Percentiles rank a stretch among this genome's conserved stretches.
These are phyloP conservation scores for Backusella australiensis DNA, from an alignment of 192 early-diverging fungal genomes.

Conservation along the genomic window DNA sequence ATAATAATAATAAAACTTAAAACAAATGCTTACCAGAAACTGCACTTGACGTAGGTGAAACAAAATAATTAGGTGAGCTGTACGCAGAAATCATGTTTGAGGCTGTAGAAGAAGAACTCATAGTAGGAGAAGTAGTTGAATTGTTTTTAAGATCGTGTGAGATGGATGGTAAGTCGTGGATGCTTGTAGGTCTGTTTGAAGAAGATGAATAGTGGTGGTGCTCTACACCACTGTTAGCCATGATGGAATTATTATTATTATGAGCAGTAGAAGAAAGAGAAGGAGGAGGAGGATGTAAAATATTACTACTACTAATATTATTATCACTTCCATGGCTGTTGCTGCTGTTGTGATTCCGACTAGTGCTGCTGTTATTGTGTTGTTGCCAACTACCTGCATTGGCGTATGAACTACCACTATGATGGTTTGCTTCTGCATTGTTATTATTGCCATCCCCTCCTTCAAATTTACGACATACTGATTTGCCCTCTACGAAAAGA, in stretches of 20 bases:
- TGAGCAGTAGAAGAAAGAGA: conserved; percentile 8
- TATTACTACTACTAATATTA: conserved; percentile 6
- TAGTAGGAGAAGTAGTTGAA: neutral
- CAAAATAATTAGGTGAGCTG: conserved; percentile 14
- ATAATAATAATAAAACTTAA: neutral
- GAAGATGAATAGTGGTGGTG: conserved; percentile 4
- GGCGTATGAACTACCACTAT: conserved; percentile 12
- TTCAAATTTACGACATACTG: neutral
- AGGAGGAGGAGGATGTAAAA: neutral
- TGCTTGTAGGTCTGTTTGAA: conserved; percentile 8
- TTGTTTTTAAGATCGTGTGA: neutral
- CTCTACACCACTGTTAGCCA: conserved; percentile 5
- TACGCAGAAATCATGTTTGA: conserved; percentile 13
- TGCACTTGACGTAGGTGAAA: conserved; percentile 4
- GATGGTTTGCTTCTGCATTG: neutral
- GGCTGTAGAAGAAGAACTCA: conserved; percentile 10
- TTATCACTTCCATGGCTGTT: conserved; percentile 7
- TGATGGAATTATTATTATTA: neutral
- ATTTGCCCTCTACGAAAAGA: neutral
- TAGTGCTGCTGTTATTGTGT: conserved; percentile 12
- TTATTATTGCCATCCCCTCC: conserved; percentile 2
- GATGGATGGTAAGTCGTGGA: conserved; percentile 10
- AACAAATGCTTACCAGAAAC: neutral
- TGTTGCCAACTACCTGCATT: conserved; percentile 20
- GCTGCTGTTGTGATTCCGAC: conserved; percentile 12